phyloP scores from a whole-genome alignment of 2,329 filamentous ascomycete genomes.

The Penicillium nordicum region DNA sequence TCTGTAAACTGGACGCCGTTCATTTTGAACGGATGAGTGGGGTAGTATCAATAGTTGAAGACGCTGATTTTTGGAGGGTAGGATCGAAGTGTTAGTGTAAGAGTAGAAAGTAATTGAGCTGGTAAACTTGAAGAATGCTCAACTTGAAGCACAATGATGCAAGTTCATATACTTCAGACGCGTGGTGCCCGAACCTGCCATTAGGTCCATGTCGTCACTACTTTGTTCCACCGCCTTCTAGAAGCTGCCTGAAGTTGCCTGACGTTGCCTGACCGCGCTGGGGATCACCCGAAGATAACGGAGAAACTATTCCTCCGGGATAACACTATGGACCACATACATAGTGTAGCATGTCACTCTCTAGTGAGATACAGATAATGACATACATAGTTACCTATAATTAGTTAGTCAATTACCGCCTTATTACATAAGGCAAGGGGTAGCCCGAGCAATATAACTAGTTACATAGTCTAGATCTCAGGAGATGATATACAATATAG shows the following conservation, averaged over 20 bases:
- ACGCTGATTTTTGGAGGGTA: not conserved
- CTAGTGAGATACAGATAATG: too few species aligned
- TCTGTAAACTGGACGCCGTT: conserved; percentile 74
- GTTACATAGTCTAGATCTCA: too few species aligned
- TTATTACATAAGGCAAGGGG: not conserved
- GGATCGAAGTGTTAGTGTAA: not conserved
- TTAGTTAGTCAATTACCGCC: not conserved
- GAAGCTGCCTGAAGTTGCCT: conserved; percentile 22
- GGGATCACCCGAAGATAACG: not conserved
- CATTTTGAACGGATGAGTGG: conserved; percentile 30
- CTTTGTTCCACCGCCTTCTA: conserved; percentile 36
- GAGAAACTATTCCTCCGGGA: not conserved
- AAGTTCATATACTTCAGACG: conserved; percentile 22
- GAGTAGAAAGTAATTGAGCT: not conserved
- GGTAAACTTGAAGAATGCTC: not conserved
- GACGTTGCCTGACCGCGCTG: not conserved
- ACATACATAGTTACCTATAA: too few species aligned
- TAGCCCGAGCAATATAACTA: not conserved
- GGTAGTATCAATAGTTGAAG: conserved; percentile 2
- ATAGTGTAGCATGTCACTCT: too few species aligned
- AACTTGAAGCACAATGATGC: conserved; percentile 6
- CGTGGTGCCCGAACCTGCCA: conserved; percentile 14
- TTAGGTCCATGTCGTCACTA: conserved; percentile 30
- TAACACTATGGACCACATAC: too few species aligned
- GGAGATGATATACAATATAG: too few species aligned